phyloP scores from a whole-genome alignment of 176 grass and related monocot genomes.

The Oryza meyeriana region DNA sequence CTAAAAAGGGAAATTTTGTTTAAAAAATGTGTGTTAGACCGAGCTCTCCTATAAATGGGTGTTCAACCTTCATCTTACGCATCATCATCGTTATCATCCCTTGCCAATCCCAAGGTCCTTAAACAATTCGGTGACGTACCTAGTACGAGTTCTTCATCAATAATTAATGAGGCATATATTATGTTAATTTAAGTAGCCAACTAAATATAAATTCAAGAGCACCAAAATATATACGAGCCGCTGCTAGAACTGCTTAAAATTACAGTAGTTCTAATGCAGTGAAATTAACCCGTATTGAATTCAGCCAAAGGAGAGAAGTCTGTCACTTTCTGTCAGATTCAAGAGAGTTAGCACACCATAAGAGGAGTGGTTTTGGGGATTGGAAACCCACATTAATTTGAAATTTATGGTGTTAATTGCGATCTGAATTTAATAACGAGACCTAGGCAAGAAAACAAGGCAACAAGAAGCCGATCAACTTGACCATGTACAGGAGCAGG shows the following conservation, averaged over 20 bases:
- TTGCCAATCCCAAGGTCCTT: conserved; percentile 8
- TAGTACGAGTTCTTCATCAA: background rate
- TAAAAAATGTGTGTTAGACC: too few relatives aligned
- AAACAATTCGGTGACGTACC: conserved; percentile 5
- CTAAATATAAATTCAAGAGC: background rate
- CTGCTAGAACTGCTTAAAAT: background rate
- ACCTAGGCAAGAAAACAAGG: conserved; percentile 58
- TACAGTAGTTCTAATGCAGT: background rate
- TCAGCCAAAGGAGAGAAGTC: background rate
- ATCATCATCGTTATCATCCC: conserved; percentile 17
- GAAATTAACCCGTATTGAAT: background rate
- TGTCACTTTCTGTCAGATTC: background rate
- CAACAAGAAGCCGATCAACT: conserved; percentile 51
- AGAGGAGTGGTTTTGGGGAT: conserved; percentile 39
- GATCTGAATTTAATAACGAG: conserved; percentile 37
- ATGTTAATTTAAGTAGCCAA: background rate
- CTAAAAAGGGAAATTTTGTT: too few relatives aligned
- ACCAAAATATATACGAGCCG: background rate
- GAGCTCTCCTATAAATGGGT: background rate
- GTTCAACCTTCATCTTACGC: background rate
- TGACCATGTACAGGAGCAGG: background rate
- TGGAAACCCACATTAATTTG: conserved; percentile 7
- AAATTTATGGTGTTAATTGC: conserved; percentile 11
- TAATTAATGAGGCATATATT: background rate
- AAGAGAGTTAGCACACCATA: background rate